These are phyloP conservation scores for Singerocomus rubriflavus DNA, from an alignment of 1,284 basidiomycete species.

Conservation along the genomic window DNA sequence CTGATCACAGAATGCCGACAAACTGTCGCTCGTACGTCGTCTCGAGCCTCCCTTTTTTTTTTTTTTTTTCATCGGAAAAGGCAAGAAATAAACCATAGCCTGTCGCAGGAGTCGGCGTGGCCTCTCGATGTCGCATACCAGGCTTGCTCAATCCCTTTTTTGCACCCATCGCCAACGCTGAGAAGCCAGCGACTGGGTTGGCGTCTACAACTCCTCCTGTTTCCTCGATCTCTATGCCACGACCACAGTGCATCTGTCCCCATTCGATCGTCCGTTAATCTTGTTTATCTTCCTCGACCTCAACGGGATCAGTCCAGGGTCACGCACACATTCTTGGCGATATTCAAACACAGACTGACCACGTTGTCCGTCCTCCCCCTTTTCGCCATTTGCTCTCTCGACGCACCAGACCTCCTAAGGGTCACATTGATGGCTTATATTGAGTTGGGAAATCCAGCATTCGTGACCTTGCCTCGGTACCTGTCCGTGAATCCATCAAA, in stretches of 20 bases:
- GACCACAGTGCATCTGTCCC: not conserved
- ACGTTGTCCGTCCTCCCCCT: conserved; percentile 14
- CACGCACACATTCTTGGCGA: conserved; percentile 7
- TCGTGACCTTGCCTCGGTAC: not conserved
- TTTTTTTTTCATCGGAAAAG: not conserved
- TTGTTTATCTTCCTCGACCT: not conserved
- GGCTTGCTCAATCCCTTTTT: not conserved
- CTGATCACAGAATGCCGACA: not conserved
- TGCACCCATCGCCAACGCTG: not conserved
- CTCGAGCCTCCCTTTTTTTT: not conserved
- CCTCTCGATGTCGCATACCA: not conserved
- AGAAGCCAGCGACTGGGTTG: not conserved
- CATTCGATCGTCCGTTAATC: conserved; percentile 13
- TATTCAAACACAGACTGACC: conserved; percentile 11
- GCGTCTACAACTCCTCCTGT: not conserved
- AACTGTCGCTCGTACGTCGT: not conserved
- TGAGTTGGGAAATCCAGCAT: not conserved
- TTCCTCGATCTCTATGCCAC: not conserved
- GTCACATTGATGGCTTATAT: not conserved
- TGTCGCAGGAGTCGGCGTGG: not conserved
- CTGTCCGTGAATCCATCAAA: conserved; percentile 1
- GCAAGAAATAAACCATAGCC: not conserved
- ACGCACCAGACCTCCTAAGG: conserved; percentile 1
- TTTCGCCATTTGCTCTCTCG: not conserved
- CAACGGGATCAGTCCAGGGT: conserved; percentile 1